These are phyloP conservation scores for Decorospora gaudefroyi DNA, from an alignment of 2,329 filamentous ascomycete genomes.

Conservation along the genomic window DNA sequence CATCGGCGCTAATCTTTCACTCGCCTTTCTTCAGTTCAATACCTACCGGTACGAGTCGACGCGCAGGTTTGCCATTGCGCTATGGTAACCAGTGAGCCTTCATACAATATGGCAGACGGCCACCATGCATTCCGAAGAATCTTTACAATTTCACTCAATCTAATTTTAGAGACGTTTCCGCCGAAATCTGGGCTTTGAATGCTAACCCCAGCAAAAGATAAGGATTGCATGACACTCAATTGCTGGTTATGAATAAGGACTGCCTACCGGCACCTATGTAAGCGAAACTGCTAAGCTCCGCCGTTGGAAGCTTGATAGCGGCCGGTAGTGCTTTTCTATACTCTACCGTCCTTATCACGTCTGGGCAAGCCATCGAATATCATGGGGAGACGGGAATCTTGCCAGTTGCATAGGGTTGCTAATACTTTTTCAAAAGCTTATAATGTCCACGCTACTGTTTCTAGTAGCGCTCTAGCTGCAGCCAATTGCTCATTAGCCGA, in stretches of 20 bases:
- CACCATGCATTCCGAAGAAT: no score
- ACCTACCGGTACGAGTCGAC: no score
- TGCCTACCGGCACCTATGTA: neutral
- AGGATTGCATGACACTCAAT: constrained; percentile 16
- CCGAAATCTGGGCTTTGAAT: neutral
- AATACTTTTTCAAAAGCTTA: no score
- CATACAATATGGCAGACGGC: no score
- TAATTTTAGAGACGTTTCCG: neutral
- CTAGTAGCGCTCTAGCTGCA: no score
- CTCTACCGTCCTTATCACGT: constrained; percentile 12
- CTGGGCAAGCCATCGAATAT: constrained; percentile 2
- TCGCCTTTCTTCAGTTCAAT: no score
- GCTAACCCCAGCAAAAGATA: constrained; percentile 22
- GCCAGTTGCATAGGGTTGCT: no score
- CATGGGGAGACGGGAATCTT: neutral
- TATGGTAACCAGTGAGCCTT: no score
- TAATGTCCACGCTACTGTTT: no score
- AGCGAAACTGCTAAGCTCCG: constrained; percentile 12
- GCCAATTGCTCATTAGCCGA: neutral
- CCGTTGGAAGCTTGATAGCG: constrained; percentile 20
- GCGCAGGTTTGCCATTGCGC: no score
- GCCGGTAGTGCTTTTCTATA: constrained; percentile 18
- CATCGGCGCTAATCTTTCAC: neutral
- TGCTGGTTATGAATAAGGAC: neutral
- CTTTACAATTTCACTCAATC: no score